These are phyloP conservation scores for Pontederia crassipes DNA, from an alignment of 176 grass and related monocot species.

Conservation along the genomic window DNA sequence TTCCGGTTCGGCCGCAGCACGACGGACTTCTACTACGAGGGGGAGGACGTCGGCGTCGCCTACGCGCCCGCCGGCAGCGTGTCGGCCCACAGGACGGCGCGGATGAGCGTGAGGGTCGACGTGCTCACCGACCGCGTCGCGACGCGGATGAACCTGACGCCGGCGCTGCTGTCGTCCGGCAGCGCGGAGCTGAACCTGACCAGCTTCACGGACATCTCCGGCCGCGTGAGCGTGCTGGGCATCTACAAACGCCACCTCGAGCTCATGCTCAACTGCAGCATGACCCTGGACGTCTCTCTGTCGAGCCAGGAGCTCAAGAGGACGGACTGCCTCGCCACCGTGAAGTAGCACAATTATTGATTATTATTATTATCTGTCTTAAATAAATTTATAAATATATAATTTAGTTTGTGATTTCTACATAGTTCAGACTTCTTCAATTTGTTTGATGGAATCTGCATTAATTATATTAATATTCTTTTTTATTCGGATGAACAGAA, in stretches of 20 bases:
- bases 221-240: slow-evolving; percentile 40
- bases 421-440: no score
- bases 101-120: slow-evolving; percentile 44
- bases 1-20: slow-evolving; percentile 35
- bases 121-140: slow-evolving; percentile 36
- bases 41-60: slow-evolving; percentile 22
- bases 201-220: slow-evolving; percentile 33
- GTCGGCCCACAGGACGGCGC: slow-evolving; percentile 28
- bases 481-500: no score
- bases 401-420: no score
- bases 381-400: no score
- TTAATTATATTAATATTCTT: no score
- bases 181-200: slow-evolving; percentile 31
- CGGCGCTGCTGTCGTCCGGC: slow-evolving; percentile 27
- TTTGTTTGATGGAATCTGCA: no score
- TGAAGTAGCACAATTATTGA: neutral
- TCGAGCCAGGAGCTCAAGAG: neutral
- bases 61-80: slow-evolving; percentile 28
- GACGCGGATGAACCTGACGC: slow-evolving; percentile 19
- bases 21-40: slow-evolving; percentile 40
- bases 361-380: no score
- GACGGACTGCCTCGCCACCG: neutral
- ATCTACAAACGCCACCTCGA: slow-evolving; percentile 11
- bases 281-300: neutral
- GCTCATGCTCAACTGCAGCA: slow-evolving; percentile 9